Evolutionary conservation across 495 filamentous ascomycete species (phyloP), one percentile per base, ranked within the genome.

Genomic region (Parathielavia hyrcaniae): DNA sequence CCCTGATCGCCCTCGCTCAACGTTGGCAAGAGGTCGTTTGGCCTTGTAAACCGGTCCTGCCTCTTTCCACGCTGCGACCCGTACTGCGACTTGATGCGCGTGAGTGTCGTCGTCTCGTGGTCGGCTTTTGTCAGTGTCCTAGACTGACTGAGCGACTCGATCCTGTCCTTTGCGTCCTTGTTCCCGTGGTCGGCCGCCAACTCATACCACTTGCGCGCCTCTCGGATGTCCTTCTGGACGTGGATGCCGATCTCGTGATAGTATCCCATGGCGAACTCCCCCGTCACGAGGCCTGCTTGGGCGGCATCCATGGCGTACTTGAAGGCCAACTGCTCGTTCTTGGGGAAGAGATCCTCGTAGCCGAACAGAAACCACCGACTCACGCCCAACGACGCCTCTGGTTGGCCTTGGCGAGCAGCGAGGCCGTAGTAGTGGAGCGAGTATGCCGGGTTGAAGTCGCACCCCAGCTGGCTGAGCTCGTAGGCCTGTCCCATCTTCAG

Each of bases 331-430:
- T 88, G 86, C 71, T 98, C 95, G 65, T 96, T 97, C 77, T 97
- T 97, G 41, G 88, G 82, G 67, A 98, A 97, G 7, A 91, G 78
- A 23, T 83, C 83, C 67, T 97, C 91, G 61, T 91, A 89, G 9
- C 93, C 93, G 66, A 93, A 97, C 26, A 98, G 78, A 72, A 97
- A 97, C 93, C 93, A 98, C 72, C 97, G 95, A 67, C 91, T 97
- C 58, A 98, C 92, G 23, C 91, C 90, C 81, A 98, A 90, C 52
- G 96, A 89, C 0, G 92, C 93, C 65, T 97, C 93, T 0, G 88
- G 74, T 64, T 97, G 90, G 34, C 80, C 81, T 71, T 97, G 95
- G 41, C 87, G 84, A 5, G 93, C 86, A 19, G 93, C 95, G 41
- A 98, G 79, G 53, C 89, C 90, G 68, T 97, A 96, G 71, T 98